Base-by-base conservation (phyloP, 179 eudicot species). In the Spergularia azorica region DNA sequence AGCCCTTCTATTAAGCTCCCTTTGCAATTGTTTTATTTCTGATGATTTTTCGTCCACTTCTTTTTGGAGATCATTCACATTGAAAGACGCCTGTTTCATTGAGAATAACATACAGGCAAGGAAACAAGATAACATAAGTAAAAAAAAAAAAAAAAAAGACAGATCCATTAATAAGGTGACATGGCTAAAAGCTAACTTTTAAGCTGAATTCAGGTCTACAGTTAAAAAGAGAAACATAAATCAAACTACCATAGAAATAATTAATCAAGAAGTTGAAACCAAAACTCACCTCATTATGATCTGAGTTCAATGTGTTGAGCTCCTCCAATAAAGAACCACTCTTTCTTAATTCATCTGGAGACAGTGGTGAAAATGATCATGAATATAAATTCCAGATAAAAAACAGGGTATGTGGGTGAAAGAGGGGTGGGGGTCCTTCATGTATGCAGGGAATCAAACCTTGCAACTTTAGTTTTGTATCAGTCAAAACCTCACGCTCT, bases 261-360 rank as follows among this genome's bases (percentile, higher is more conserved):
- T 10, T 10, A 20, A 4, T n/a, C 32, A 52, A 41, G 54, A 77
- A 12, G 41, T 3, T 50, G 63, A 70, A 41, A 32, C 64, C 43
- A 74, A 21, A 73, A 82, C 93, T 87, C 80, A 95, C 99, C 84
- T 89, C 84, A 70, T 81, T 81, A 51, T 85, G 90, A 51, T 88
- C 91, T 77, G 72, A 77, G 74, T 87, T 91, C 76, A 88, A 80
- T 20, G 71, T 77, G 77, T 81, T 80, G 73, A 93, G 83, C 85
- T 95, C 97, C 76, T 85, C 87, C 80, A 83, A 88, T 60, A 88
- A 80, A 65, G 94, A 83, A 75, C 55, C 76, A n/a, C 79, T 80
- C 88, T 83, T 73, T 82, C 81, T 93, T 81, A 83, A 86, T 76
- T 91, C 97, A 85, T 89, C 99, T 93, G 87, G 61, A 66, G 84